Conservation (phyloP, 2,329 filamentous ascomycete genomes). For the Diaporthe capsici region DNA sequence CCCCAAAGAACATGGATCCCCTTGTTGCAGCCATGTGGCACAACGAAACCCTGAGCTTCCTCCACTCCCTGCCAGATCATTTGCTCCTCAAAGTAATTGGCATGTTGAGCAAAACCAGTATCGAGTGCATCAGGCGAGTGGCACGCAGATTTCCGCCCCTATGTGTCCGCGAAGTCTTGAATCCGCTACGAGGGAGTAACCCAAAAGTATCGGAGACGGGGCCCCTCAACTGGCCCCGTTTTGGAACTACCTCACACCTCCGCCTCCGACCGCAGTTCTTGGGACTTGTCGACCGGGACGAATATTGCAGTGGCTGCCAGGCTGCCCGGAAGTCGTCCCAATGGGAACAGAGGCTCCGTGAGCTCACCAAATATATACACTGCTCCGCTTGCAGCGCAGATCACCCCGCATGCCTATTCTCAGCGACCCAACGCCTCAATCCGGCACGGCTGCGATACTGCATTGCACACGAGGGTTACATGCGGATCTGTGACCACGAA, state of each 20-base stretch:
- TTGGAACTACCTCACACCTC: not conserved
- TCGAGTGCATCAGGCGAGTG: slow-evolving; percentile 24
- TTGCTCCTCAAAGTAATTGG: not conserved
- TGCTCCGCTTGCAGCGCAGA: slow-evolving; percentile 18
- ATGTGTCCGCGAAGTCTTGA: not conserved
- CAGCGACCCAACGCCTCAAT: not conserved
- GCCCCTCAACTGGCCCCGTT: slow-evolving; percentile 11
- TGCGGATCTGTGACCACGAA: not conserved
- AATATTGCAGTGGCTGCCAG: not conserved
- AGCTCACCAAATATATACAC: slow-evolving; percentile 18
- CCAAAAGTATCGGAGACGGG: not conserved
- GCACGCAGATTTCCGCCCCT: slow-evolving; percentile 5
- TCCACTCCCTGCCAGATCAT: not conserved
- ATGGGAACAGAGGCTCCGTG: not conserved
- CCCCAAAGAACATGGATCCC: not conserved
- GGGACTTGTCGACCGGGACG: not conserved
- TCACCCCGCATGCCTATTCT: slow-evolving; percentile 32
- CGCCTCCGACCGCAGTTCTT: not conserved
- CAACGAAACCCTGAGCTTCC: not conserved
- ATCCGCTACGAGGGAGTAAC: not conserved
- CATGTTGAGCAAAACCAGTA: not conserved
- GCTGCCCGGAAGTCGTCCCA: not conserved
- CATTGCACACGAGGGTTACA: slow-evolving; percentile 23
- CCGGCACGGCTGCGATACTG: not conserved
- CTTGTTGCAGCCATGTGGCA: not conserved